A percentile compares a stretch with the other conserved stretches of the same genome.
These are phyloP conservation scores for Nakazawaea ishiwadae DNA, from an alignment of 805 yeast species.

Conservation along the genomic window DNA sequence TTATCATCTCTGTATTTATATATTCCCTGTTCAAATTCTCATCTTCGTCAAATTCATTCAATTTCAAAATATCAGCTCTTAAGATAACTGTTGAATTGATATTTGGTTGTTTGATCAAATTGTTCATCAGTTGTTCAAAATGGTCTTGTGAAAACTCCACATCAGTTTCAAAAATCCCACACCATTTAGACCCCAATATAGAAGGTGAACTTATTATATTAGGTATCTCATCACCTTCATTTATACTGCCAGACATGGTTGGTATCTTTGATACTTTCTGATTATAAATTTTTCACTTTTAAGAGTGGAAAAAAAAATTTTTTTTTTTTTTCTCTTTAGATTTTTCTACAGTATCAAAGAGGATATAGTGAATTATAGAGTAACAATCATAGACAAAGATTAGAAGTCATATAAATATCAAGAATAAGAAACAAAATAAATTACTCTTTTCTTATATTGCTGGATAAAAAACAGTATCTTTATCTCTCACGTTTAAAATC, in stretches of 20 bases:
- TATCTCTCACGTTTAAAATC: too few relatives aligned
- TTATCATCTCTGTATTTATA: conserved; percentile 20
- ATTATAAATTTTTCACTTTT: background rate
- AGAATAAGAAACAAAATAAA: too few relatives aligned
- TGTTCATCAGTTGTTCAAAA: conserved; percentile 72
- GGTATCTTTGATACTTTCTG: too few relatives aligned
- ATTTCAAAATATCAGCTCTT: conserved; percentile 76
- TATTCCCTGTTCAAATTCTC: conserved; percentile 20
- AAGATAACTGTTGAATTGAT: conserved; percentile 88
- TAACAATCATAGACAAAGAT: too few relatives aligned
- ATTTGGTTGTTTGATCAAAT: conserved; percentile 77
- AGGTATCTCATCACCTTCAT: conserved; percentile 22
- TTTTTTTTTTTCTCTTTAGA: too few relatives aligned
- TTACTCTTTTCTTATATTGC: too few relatives aligned
- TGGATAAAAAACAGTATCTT: too few relatives aligned
- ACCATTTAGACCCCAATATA: conserved; percentile 57
- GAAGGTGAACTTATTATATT: conserved; percentile 37
- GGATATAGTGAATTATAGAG: too few relatives aligned
- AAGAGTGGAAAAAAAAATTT: too few relatives aligned
- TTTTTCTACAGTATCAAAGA: too few relatives aligned
- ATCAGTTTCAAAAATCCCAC: conserved; percentile 44
- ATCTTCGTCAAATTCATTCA: conserved; percentile 36
- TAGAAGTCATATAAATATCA: too few relatives aligned
- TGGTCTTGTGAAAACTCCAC: conserved; percentile 50
- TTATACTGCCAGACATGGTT: background rate